A percentile compares a stretch with the other conserved stretches of the same genome.
Conservation (phyloP, 495 filamentous ascomycete species). For the Aspergillus bridgeri region DNA sequence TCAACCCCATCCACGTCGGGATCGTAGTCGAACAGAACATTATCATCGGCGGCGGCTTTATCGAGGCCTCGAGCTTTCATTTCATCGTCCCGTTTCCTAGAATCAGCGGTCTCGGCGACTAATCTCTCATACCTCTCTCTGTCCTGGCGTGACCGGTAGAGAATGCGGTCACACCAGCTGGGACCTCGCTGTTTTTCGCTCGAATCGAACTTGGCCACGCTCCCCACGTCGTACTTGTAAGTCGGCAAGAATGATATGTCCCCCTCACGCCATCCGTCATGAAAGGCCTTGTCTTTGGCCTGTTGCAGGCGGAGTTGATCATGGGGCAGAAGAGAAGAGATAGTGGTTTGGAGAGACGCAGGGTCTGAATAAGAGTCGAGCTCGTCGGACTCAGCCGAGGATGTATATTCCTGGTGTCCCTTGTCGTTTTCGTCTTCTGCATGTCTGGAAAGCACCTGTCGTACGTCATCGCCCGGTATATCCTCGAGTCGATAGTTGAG, state of each 20-base stretch:
- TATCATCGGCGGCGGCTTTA: conserved; percentile 71
- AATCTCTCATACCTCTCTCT: conserved; percentile 67
- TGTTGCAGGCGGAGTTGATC: conserved; percentile 83
- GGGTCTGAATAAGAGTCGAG: conserved; percentile 54
- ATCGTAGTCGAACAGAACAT: conserved; percentile 86
- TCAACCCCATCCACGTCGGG: conserved; percentile 66
- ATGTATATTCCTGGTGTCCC: conserved; percentile 20
- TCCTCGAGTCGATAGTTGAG: conserved; percentile 91
- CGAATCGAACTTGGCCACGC: conserved; percentile 85
- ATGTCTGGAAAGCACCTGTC: conserved; percentile 78
- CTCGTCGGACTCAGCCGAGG: conserved; percentile 28
- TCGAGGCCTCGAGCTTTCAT: conserved; percentile 79
- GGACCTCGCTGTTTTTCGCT: conserved; percentile 90
- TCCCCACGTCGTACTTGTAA: conserved; percentile 97
- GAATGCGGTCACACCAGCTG: conserved; percentile 97
- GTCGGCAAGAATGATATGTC: conserved; percentile 85
- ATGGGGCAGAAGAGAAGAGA: conserved; percentile 81
- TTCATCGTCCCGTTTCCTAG: conserved; percentile 72
- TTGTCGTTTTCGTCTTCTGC: conserved; percentile 70
- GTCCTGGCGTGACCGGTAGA: conserved; percentile 74
- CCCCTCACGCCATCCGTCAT: conserved; percentile 90
- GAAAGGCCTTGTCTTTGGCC: conserved; percentile 69
- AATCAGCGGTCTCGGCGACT: conserved; percentile 59
- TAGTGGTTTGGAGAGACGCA: conserved; percentile 73
- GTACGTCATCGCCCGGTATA: conserved; percentile 85